phyloP scores from a whole-genome alignment of 164 flowering plant species.

The grape (Vitis vinifera) region DNA sequence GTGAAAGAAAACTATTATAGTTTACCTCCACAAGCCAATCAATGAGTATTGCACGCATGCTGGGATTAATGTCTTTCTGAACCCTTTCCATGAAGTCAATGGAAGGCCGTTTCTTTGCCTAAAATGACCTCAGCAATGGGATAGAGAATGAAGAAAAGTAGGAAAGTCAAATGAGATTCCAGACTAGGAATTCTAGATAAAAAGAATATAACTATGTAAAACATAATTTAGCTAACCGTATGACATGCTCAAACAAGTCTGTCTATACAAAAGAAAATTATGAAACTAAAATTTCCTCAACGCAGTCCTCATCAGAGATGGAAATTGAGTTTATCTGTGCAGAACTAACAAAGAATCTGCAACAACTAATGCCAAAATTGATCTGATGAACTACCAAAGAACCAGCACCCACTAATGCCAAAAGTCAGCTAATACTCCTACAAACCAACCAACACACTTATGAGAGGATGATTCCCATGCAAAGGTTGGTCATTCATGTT shows the following conservation, averaged over 20 bases:
- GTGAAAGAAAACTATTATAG: background rate
- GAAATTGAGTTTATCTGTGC: too few relatives aligned
- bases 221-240: too few relatives aligned
- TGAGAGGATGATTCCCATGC: too few relatives aligned
- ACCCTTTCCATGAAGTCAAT: constrained; percentile 66
- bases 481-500: too few relatives aligned
- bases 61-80: constrained; percentile 77
- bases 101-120: constrained; percentile 78
- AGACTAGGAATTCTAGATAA: background rate
- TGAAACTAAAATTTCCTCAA: background rate
- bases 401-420: too few relatives aligned
- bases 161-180: background rate
- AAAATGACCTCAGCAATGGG: background rate
- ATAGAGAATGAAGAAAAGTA: background rate
- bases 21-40: constrained; percentile 96
- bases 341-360: too few relatives aligned
- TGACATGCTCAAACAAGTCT: background rate
- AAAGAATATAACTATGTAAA: background rate
- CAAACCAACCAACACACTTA: too few relatives aligned
- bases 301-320: too few relatives aligned
- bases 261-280: background rate
- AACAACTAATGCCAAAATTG: too few relatives aligned
- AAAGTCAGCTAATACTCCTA: too few relatives aligned
- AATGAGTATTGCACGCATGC: constrained; percentile 82
- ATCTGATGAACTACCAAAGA: too few relatives aligned